Base-by-base conservation (phyloP, 305 asterid species). In the Fraxinus velutina region DNA sequence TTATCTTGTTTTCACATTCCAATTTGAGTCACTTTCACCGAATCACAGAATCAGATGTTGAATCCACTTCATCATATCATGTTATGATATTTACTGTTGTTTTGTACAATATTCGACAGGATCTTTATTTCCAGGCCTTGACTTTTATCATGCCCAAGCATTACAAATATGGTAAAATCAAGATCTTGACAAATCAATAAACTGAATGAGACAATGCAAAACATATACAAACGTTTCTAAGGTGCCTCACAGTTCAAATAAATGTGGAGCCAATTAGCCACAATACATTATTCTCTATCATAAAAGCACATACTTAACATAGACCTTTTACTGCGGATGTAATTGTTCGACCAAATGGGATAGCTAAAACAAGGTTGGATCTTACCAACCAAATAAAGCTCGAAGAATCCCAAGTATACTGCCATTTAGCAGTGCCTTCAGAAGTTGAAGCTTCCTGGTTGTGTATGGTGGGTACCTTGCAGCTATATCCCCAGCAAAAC, bases 391-490 rank as follows among this genome's bases (percentile, higher is more conserved):
- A 33, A 90, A 33, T 52, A 92, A 44, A 77, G 89, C 89, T 77
- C 90, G 89, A 80, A 92, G 29, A 42, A 90, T 81, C 39, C 84
- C 90, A 3, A 88, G 1, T 71, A 90, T 76, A 82, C 84, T 79
- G 29, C 97, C 97, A 71, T 78, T 80, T 24, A 91, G 36, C 33
- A 92, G 86, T 13, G 93, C 91, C 86, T 75, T 90, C 29, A 93
- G 87, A 70, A 92, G 73, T 66, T 70, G 79, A 7, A 85, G 83
- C 86, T 93, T 93, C 82, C 79, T 42, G 15, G 90, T 84, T 9
- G 89, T 85, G 79, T 93, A 93, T 0, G 97, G 97, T 6, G 97
- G 97, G 82, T 90, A 93, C 78, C 97, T 88, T 44, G 89, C 89
- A n/a, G 86, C 22, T 8, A 85, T 83, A 30, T 93, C 97, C 50